Percentiles rank a stretch among this genome's conserved stretches.
Evolutionary conservation across 2,329 filamentous ascomycete species (phyloP).

Genomic region (Aureobasidium sp.): DNA sequence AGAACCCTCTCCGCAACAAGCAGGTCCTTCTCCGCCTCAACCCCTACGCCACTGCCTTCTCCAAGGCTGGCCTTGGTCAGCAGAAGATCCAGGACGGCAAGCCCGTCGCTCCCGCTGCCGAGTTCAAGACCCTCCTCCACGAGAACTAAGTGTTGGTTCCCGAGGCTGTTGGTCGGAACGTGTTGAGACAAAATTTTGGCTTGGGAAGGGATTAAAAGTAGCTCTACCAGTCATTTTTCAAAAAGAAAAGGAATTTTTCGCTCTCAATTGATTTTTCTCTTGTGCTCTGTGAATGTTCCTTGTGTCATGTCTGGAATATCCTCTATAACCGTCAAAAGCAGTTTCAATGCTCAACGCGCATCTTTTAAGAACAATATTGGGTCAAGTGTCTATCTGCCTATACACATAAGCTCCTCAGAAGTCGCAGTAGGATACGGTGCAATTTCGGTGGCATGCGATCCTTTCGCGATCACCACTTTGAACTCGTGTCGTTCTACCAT

Average conservation of each 20-base stretch:
- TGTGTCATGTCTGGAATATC: too few species aligned
- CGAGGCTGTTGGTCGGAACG: background rate
- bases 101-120: slow-evolving; percentile 48
- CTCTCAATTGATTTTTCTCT: background rate
- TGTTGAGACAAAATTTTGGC: slow-evolving; percentile 4
- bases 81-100: slow-evolving; percentile 58
- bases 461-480: too few species aligned
- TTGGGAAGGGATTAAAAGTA: slow-evolving; percentile 12
- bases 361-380: too few species aligned
- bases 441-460: too few species aligned
- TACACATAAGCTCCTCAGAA: too few species aligned
- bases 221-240: slow-evolving; percentile 6
- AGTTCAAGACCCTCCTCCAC: slow-evolving; percentile 43
- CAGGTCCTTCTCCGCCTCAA: slow-evolving; percentile 98
- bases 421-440: too few species aligned
- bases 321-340: too few species aligned
- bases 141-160: slow-evolving; percentile 37
- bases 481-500: too few species aligned
- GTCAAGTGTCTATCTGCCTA: too few species aligned
- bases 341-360: too few species aligned
- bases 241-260: slow-evolving; percentile 8
- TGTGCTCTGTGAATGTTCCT: background rate
- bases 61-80: slow-evolving; percentile 76
- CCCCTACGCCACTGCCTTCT: slow-evolving; percentile 89
- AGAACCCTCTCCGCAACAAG: slow-evolving; percentile 99